Conservation (phyloP, 345 rosid species). For the Pistacia atlantica region DNA sequence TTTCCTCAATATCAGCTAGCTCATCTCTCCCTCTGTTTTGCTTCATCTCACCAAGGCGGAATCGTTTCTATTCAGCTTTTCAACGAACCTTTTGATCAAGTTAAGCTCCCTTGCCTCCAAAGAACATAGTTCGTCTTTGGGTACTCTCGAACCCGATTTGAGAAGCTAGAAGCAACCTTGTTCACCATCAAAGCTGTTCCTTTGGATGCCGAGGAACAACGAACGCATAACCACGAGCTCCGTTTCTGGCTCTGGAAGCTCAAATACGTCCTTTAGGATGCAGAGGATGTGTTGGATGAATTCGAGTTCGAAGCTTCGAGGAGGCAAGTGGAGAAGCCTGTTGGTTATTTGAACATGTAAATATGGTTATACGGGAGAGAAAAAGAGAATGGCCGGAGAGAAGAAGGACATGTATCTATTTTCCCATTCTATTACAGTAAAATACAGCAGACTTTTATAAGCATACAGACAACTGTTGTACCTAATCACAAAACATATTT, state of each 20-base stretch:
- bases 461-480: no score
- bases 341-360: no score
- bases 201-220: slow-evolving; percentile 12
- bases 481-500: no score
- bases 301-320: slow-evolving; percentile 7
- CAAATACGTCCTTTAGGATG: slow-evolving; percentile 19
- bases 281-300: slow-evolving; percentile 8
- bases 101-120: not conserved
- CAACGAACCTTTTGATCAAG: not conserved
- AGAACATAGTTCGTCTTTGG: not conserved
- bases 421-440: no score
- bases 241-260: slow-evolving; percentile 19
- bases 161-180: not conserved
- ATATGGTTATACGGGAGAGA: no score
- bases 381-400: no score
- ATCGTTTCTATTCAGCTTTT: no score
- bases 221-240: not conserved
- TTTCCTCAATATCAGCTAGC: no score
- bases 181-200: slow-evolving; percentile 6
- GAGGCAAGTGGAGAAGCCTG: not conserved
- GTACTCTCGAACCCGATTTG: not conserved
- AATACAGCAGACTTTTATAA: no score
- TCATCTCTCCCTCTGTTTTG: no score
- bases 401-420: no score
- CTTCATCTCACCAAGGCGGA: no score